Conservation (phyloP, 1,284 basidiomycete species). For the Leccinum solheimii region DNA sequence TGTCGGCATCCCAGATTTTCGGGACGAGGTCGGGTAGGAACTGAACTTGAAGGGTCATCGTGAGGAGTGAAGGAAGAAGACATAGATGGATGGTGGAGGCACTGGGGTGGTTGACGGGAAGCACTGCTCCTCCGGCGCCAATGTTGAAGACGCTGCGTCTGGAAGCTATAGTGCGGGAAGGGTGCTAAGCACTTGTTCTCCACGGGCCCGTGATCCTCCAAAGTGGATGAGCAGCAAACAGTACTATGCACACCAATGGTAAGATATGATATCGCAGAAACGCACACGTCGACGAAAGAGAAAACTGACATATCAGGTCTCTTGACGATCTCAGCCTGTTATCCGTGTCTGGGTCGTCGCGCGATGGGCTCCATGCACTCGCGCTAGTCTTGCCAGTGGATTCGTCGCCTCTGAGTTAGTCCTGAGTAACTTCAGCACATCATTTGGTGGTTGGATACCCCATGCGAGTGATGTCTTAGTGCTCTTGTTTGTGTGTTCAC, state of each 20-base stretch:
- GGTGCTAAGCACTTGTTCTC: slow-evolving; percentile 18
- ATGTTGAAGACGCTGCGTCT: slow-evolving; percentile 13
- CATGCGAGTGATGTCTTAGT: no score
- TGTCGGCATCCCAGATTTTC: no score
- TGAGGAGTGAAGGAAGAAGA: slow-evolving; percentile 20
- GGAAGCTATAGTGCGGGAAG: slow-evolving; percentile 18
- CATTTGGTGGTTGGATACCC: no score
- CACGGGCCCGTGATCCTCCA: slow-evolving; percentile 23
- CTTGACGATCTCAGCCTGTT: no score
- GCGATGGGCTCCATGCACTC: no score
- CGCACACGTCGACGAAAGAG: slow-evolving; percentile 7
- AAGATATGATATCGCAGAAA: slow-evolving; percentile 3
- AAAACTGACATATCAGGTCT: slow-evolving; percentile 65
- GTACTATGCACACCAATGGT: slow-evolving; percentile 46
- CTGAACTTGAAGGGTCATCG: slow-evolving; percentile 11
- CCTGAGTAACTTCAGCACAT: no score
- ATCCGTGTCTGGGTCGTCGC: no score
- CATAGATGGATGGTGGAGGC: slow-evolving; percentile 20
- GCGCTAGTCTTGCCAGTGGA: no score
- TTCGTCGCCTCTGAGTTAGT: no score
- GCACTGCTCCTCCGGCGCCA: slow-evolving; percentile 27
- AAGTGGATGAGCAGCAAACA: slow-evolving; percentile 84
- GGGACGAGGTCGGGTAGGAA: slow-evolving; percentile 15
- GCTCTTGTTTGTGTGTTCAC: no score
- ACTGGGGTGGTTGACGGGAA: slow-evolving; percentile 24